Conservation (phyloP, 2,329 filamentous ascomycete genomes). For the Colletotrichum australisinense region DNA sequence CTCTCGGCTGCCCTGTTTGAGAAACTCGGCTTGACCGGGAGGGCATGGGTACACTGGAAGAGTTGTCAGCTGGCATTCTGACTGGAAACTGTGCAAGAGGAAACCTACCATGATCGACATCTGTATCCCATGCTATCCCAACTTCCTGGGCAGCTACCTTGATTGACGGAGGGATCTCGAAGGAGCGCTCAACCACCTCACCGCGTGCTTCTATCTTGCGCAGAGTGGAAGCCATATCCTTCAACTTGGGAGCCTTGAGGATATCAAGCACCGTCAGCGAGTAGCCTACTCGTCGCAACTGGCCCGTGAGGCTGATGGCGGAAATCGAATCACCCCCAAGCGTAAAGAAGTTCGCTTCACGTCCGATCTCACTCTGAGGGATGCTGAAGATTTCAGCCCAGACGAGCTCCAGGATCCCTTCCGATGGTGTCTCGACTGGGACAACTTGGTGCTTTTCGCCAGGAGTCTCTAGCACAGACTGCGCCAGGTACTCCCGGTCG, state of each 20-base stretch:
- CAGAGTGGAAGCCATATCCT: not conserved
- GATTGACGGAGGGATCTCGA: not conserved
- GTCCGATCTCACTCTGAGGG: not conserved
- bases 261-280: slow-evolving; percentile 40
- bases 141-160: not conserved
- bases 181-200: not conserved
- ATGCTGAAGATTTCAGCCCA: not conserved
- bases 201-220: not conserved
- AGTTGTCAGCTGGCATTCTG: not conserved
- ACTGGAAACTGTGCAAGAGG: not conserved
- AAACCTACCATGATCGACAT: slow-evolving; percentile 35
- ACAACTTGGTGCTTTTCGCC: not conserved
- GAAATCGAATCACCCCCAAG: slow-evolving; percentile 46
- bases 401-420: not conserved
- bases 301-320: slow-evolving; percentile 59
- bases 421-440: slow-evolving; percentile 24
- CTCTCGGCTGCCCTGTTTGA: slow-evolving; percentile 39
- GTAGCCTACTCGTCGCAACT: slow-evolving; percentile 38
- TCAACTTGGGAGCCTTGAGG: slow-evolving; percentile 38
- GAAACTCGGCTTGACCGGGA: slow-evolving; percentile 44
- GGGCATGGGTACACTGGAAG: slow-evolving; percentile 43
- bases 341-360: not conserved
- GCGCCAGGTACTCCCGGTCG: not conserved
- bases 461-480: not conserved
- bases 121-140: slow-evolving; percentile 13